phyloP scores from a whole-genome alignment of 352 stramenopile genomes.

The Peronospora belbahrii region DNA sequence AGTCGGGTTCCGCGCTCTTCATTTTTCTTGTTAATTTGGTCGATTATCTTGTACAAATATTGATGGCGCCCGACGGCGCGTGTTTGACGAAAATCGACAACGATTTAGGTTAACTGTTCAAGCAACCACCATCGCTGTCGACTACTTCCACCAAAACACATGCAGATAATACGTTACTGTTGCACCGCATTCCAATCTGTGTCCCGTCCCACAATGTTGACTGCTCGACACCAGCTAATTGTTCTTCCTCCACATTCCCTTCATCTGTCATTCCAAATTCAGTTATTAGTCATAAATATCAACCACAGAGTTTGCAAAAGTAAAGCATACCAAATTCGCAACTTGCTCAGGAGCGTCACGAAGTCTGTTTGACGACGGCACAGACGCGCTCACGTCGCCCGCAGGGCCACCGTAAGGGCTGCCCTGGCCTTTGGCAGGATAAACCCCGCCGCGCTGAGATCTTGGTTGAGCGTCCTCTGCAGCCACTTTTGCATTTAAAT shows the following conservation, averaged over 20 bases:
- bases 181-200: constrained; percentile 26
- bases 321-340: constrained; percentile 36
- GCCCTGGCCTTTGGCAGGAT: constrained; percentile 34
- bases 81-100: constrained; percentile 21
- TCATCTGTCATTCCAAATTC: constrained; percentile 36
- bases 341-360: constrained; percentile 42
- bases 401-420: constrained; percentile 33
- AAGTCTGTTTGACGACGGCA: constrained; percentile 22
- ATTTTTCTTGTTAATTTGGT: constrained; percentile 30
- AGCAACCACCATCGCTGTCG: constrained; percentile 26
- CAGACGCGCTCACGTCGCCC: constrained; percentile 25
- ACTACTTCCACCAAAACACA: constrained; percentile 33
- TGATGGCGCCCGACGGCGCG: constrained; percentile 17
- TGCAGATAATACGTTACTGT: constrained; percentile 43
- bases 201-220: constrained; percentile 21
- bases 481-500: constrained; percentile 30
- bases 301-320: constrained; percentile 1
- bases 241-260: constrained; percentile 75
- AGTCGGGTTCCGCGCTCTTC: constrained; percentile 13
- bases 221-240: constrained; percentile 38
- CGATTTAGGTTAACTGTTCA: constrained; percentile 11
- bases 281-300: constrained; percentile 8
- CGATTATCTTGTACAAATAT: constrained; percentile 45
- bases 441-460: constrained; percentile 25
- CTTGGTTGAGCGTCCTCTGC: constrained; percentile 24